phyloP scores from a whole-genome alignment of 352 stramenopile genomes.

The Globisporangium nagaii region DNA sequence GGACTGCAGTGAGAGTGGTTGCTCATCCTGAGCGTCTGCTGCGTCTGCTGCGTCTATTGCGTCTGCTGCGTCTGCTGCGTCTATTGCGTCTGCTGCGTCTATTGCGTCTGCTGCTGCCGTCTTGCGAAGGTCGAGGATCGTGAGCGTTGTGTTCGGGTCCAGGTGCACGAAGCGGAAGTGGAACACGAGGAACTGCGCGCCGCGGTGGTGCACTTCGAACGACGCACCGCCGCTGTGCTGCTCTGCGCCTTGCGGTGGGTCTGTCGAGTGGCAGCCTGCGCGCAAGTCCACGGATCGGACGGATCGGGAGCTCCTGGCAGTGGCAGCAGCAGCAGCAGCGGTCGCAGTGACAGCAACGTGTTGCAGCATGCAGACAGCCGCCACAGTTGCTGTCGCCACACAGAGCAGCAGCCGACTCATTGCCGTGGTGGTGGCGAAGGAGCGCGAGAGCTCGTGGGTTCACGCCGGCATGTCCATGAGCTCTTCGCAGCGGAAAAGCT shows the following conservation, averaged over 20 bases:
- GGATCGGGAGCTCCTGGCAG: not conserved
- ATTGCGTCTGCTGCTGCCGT: not conserved
- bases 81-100: not conserved
- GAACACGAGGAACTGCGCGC: constrained; percentile 32
- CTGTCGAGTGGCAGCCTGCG: not conserved
- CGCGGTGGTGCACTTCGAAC: constrained; percentile 14
- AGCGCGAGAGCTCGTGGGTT: not conserved
- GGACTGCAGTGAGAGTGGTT: not conserved
- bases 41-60: too few species aligned
- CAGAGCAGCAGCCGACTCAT: not conserved
- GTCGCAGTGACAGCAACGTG: not conserved
- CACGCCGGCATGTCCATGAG: not conserved
- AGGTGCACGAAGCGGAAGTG: constrained; percentile 22
- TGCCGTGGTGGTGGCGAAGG: too few species aligned
- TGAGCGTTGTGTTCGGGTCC: constrained; percentile 13
- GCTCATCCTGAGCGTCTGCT: too few species aligned
- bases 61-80: too few species aligned
- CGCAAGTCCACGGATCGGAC: not conserved
- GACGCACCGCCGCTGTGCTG: not conserved
- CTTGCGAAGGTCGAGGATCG: constrained; percentile 12
- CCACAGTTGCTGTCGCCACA: not conserved
- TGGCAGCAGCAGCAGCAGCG: not conserved
- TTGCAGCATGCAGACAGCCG: not conserved
- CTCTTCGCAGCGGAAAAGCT: too few species aligned
- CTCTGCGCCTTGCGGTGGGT: not conserved